phyloP scores from a whole-genome alignment of 2,329 filamentous ascomycete species.

The Colletotrichum shisoi region DNA sequence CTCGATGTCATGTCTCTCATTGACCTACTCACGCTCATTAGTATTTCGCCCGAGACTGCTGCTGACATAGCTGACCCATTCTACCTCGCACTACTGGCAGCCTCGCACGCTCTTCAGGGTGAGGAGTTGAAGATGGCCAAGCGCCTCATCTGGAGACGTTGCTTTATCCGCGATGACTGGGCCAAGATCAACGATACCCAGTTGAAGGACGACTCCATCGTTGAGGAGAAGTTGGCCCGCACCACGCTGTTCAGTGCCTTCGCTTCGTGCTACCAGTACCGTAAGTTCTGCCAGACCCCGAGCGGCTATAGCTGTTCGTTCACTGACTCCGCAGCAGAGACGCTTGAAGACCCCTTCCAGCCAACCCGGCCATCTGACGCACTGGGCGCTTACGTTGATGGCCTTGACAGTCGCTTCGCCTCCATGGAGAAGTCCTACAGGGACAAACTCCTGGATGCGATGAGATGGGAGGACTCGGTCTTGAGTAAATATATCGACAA shows the following conservation, averaged over 20 bases:
- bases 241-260: conserved; percentile 76
- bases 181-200: conserved; percentile 77
- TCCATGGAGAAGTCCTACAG: conserved; percentile 69
- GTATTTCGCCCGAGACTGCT: conserved; percentile 54
- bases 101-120: conserved; percentile 61
- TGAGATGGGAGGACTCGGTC: conserved; percentile 74
- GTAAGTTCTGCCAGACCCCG: conserved; percentile 52
- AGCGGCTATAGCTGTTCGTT: conserved; percentile 7
- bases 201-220: conserved; percentile 73
- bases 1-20: conserved; percentile 72
- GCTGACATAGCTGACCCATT: conserved; percentile 74
- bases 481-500: conserved; percentile 72
- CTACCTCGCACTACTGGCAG: conserved; percentile 73
- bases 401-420: conserved; percentile 67
- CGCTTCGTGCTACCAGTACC: conserved; percentile 67
- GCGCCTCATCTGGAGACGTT: conserved; percentile 82
- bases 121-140: conserved; percentile 67
- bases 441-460: conserved; percentile 73
- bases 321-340: conserved; percentile 51
- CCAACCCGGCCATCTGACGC: conserved; percentile 62
- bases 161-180: conserved; percentile 88
- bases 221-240: conserved; percentile 66
- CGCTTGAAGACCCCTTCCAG: conserved; percentile 53
- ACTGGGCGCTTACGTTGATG: conserved; percentile 67
- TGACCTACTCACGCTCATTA: conserved; percentile 80